Evolutionary conservation across 2,329 filamentous ascomycete genomes (phyloP), one percentile per base, ranked within the genome.

Genomic region (Zymoseptoria crescenta): DNA sequence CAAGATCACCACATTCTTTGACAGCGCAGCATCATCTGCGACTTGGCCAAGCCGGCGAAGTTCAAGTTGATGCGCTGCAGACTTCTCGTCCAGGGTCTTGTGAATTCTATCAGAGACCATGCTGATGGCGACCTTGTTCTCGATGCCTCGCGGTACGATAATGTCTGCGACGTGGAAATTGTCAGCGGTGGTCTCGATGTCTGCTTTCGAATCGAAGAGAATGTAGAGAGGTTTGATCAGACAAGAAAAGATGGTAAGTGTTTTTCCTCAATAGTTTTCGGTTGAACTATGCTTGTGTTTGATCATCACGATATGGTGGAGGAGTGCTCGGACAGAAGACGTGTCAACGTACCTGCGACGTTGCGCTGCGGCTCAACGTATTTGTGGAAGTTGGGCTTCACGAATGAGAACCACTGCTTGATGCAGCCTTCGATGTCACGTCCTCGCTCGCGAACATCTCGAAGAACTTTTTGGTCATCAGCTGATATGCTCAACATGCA

Each of bases 91-190:
- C 4, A 99, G 81, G 61, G 90, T 96, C 65, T 88, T 88, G 72
- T 92, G 87, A 62, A 97, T 93, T 70, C 95, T 94, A 68, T 96
- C 91, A 35, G 91, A 88, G 58, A 99, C 90, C 89, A 97, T 96
- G 58, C 67, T 80, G 71, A 99, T 96, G 4, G 94, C 94, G 24
- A 96, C 94, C 64, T 85, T 85, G 70, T 99, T 99, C 73, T 99
- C 90, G 64, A 97, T 91, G 24, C 94, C 94, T 69, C 94, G 84
- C 2, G 94, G 94, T 8, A 99, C 89, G 59, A 99, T 97, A 57
- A 99, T 87, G 72, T 99, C 93, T 82, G 64, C 24, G 54, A 24
- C 21, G 10, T 24, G 28, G 49, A n/a, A 16, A 16, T 13, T 45
- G 58, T 69, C 58, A 68, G 65, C 56, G 30, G 27, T 21, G 35